Conservation (phyloP, 228 moss, liverwort and hornwort genomes). For the Sphagnum magellanicum region DNA sequence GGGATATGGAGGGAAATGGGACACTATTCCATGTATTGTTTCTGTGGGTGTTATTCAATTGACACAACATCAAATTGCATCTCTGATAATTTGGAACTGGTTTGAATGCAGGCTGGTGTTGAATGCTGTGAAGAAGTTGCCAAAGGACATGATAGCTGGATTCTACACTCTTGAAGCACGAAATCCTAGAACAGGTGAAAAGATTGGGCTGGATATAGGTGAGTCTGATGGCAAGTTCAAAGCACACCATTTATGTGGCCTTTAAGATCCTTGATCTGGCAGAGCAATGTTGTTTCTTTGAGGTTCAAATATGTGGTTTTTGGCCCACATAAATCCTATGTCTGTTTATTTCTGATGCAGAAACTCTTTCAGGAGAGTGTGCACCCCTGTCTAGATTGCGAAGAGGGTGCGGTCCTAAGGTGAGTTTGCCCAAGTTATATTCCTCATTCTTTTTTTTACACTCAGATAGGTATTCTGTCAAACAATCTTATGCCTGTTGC, state of each 20-base stretch:
- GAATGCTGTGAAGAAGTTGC: slow-evolving; percentile 77
- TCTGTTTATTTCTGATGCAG: slow-evolving; percentile 9
- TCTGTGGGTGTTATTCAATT: too few relatives aligned
- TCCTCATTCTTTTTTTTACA: neutral
- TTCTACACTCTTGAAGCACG: slow-evolving; percentile 78
- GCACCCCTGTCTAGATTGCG: slow-evolving; percentile 75
- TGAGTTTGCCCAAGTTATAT: slow-evolving; percentile 2
- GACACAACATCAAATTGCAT: too few relatives aligned
- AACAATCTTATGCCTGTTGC: too few relatives aligned
- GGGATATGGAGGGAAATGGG: too few relatives aligned
- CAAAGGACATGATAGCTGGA: slow-evolving; percentile 57
- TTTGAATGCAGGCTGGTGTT: slow-evolving; percentile 43
- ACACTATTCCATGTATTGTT: too few relatives aligned
- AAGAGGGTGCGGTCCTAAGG: slow-evolving; percentile 77
- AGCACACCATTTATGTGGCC: too few relatives aligned
- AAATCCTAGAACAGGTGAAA: slow-evolving; percentile 78
- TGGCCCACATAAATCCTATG: too few relatives aligned
- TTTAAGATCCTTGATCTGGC: too few relatives aligned
- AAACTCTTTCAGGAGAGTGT: slow-evolving; percentile 66
- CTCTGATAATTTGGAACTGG: too few relatives aligned
- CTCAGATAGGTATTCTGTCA: too few relatives aligned
- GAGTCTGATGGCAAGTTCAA: neutral
- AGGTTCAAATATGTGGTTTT: too few relatives aligned
- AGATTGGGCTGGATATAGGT: slow-evolving; percentile 74
- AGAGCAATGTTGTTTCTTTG: too few relatives aligned